These are phyloP conservation scores for Aspergillus leporis DNA, from an alignment of 495 filamentous ascomycete genomes.

Conservation along the genomic window DNA sequence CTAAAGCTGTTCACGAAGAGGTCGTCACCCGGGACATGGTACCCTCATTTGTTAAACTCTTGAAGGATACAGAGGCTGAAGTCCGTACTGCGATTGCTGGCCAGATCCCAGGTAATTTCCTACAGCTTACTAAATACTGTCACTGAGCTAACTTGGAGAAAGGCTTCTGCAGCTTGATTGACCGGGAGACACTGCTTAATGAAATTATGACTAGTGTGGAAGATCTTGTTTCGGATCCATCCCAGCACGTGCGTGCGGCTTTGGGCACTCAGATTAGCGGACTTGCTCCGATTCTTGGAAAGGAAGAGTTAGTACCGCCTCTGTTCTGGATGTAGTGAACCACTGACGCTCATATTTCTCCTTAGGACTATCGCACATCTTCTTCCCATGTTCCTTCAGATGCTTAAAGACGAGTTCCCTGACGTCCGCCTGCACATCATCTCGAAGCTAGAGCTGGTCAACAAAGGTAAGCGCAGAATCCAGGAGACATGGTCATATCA, in stretches of 20 bases:
- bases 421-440: constrained; percentile 98
- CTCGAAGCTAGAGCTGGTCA: constrained; percentile 95
- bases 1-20: constrained; percentile 97
- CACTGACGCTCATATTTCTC: constrained; percentile 19
- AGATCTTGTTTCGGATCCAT: constrained; percentile 91
- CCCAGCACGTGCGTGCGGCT: constrained; percentile 94
- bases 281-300: constrained; percentile 93
- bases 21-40: constrained; percentile 92
- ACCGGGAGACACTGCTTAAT: constrained; percentile 83
- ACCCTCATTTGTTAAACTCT: constrained; percentile 92
- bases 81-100: constrained; percentile 96
- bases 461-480: constrained; percentile 67
- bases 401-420: constrained; percentile 99
- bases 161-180: constrained; percentile 91
- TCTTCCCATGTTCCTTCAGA: constrained; percentile 97
- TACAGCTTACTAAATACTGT: background rate
- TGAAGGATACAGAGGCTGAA: constrained; percentile 97
- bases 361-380: constrained; percentile 89
- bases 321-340: background rate
- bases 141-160: constrained; percentile 21
- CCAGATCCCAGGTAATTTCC: constrained; percentile 82
- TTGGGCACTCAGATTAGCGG: constrained; percentile 97
- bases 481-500: background rate
- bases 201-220: constrained; percentile 97
- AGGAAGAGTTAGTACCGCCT: constrained; percentile 78